Percentiles rank a stretch among this genome's conserved stretches.
Evolutionary conservation across 805 yeast genomes (phyloP).

Genomic region (Citeromyces matritensis): DNA sequence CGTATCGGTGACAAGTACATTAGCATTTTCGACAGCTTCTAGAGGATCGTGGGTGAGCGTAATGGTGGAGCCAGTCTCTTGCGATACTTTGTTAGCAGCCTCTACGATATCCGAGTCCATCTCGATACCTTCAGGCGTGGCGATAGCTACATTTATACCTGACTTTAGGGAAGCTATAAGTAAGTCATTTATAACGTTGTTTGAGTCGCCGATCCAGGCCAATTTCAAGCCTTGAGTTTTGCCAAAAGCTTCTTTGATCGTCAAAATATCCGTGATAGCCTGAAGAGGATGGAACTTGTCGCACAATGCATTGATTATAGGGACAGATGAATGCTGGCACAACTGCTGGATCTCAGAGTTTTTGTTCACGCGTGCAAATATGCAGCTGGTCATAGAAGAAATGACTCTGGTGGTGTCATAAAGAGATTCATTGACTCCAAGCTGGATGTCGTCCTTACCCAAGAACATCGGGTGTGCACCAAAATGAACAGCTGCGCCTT

Average conservation of each 20-base stretch:
- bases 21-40: slow-evolving; percentile 59
- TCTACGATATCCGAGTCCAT: slow-evolving; percentile 39
- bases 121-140: slow-evolving; percentile 69
- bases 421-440: slow-evolving; percentile 87
- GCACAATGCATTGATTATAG: slow-evolving; percentile 87
- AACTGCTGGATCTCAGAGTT: slow-evolving; percentile 74
- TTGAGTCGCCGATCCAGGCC: slow-evolving; percentile 95
- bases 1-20: slow-evolving; percentile 87
- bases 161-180: slow-evolving; percentile 74
- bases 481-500: slow-evolving; percentile 84
- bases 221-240: slow-evolving; percentile 47
- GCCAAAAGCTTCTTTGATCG: slow-evolving; percentile 66
- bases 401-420: slow-evolving; percentile 83
- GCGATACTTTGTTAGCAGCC: slow-evolving; percentile 37
- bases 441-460: slow-evolving; percentile 92
- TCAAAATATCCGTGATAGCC: slow-evolving; percentile 81
- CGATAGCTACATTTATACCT: slow-evolving; percentile 72
- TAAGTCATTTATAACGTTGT: slow-evolving; percentile 89
- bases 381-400: slow-evolving; percentile 92
- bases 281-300: slow-evolving; percentile 91
- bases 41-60: slow-evolving; percentile 58
- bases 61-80: slow-evolving; percentile 33
- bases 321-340: slow-evolving; percentile 69
- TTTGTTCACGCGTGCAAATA: slow-evolving; percentile 87
- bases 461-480: slow-evolving; percentile 96